phyloP scores from a whole-genome alignment of 768 basidiomycete species.

The Fomitopsis pulvina region DNA sequence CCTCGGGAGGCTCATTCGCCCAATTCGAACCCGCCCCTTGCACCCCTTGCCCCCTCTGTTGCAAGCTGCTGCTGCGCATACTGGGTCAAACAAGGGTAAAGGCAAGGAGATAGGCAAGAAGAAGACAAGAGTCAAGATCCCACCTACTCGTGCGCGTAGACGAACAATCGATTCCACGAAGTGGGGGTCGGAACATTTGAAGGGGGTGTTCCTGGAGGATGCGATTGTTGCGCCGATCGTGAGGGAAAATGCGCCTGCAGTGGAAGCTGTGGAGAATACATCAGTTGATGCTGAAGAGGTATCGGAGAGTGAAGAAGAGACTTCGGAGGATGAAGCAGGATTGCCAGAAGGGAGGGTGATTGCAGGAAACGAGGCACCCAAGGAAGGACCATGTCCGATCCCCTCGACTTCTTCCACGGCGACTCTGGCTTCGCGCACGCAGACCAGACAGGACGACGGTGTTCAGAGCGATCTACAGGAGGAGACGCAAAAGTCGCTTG shows the following conservation, averaged over 20 bases:
- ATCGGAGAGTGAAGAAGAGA: conserved; percentile 10
- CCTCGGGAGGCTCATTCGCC: conserved; percentile 57
- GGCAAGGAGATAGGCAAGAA: conserved; percentile 24
- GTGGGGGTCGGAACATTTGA: conserved; percentile 66
- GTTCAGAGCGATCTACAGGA: conserved; percentile 24
- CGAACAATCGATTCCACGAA: conserved; percentile 66
- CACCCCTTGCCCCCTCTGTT: conserved; percentile 43
- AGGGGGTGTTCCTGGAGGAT: conserved; percentile 54
- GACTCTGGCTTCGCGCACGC: conserved; percentile 2
- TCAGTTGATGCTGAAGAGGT: neutral
- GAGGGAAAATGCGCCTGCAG: neutral
- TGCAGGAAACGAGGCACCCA: neutral
- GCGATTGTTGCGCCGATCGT: neutral
- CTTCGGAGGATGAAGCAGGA: neutral
- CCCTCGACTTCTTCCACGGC: conserved; percentile 1
- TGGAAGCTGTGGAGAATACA: neutral
- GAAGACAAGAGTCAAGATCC: conserved; percentile 40
- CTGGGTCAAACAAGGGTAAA: conserved; percentile 7
- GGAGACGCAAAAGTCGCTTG: conserved; percentile 42
- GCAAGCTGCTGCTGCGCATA: neutral
- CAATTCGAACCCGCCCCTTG: conserved; percentile 64
- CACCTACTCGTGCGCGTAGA: conserved; percentile 50
- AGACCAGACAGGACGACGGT: neutral
- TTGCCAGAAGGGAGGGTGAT: neutral
- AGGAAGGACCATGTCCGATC: neutral